Percentiles rank a stretch among this genome's conserved stretches.
These are phyloP conservation scores for Talaromyces sp. DNA, from an alignment of 2,329 filamentous ascomycete genomes.

Conservation along the genomic window DNA sequence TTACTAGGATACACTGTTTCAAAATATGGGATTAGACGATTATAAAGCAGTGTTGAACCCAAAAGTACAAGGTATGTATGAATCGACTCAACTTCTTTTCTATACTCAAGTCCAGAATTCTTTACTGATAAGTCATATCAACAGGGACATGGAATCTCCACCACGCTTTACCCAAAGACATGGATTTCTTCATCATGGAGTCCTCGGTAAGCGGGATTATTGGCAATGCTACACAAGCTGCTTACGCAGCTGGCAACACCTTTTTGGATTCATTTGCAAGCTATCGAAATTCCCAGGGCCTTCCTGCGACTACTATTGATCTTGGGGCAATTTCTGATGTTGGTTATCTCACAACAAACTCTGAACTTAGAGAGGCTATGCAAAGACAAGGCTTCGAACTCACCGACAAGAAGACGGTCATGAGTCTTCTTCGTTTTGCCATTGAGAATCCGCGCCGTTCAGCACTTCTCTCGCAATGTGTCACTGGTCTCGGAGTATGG, in stretches of 20 bases:
- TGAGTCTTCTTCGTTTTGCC: background rate
- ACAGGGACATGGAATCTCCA: slow-evolving; percentile 36
- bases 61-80: slow-evolving; percentile 37
- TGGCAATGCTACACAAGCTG: slow-evolving; percentile 47
- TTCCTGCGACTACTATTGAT: slow-evolving; percentile 27
- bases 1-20: slow-evolving; percentile 27
- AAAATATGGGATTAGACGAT: slow-evolving; percentile 41
- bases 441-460: background rate
- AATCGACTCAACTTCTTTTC: background rate
- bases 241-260: slow-evolving; percentile 41
- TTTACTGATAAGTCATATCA: background rate
- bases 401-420: background rate
- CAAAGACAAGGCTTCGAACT: slow-evolving; percentile 3
- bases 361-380: slow-evolving; percentile 15
- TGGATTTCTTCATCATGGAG: slow-evolving; percentile 45
- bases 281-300: slow-evolving; percentile 25
- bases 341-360: slow-evolving; percentile 30
- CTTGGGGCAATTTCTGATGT: slow-evolving; percentile 34
- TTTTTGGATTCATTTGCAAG: slow-evolving; percentile 37
- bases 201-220: slow-evolving; percentile 44
- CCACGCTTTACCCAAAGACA: slow-evolving; percentile 24
- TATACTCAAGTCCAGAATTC: background rate
- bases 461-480: slow-evolving; percentile 18
- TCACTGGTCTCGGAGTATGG: slow-evolving; percentile 20
- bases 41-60: slow-evolving; percentile 37